Conservation (phyloP, 2,329 filamentous ascomycete species). For the Venturia asperata region DNA sequence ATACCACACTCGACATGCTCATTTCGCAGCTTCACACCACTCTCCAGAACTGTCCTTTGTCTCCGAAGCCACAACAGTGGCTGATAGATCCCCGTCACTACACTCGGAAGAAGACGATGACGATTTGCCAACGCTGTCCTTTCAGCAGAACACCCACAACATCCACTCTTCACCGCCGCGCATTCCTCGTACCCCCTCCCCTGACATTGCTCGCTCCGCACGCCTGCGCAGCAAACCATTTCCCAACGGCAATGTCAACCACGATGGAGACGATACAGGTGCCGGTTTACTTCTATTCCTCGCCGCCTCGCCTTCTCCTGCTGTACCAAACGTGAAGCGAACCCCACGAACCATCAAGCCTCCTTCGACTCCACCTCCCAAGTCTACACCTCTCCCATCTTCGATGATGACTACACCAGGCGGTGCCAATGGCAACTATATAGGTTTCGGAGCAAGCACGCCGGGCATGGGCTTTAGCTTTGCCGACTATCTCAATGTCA, state of each 20-base stretch:
- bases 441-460: slow-evolving; percentile 61
- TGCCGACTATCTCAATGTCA: slow-evolving; percentile 94
- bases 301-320: slow-evolving; percentile 84
- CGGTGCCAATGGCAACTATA: slow-evolving; percentile 49
- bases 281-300: slow-evolving; percentile 82
- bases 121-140: slow-evolving; percentile 69
- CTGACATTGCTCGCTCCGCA: slow-evolving; percentile 34
- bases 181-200: slow-evolving; percentile 37
- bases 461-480: slow-evolving; percentile 81
- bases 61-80: slow-evolving; percentile 60
- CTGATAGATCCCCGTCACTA: slow-evolving; percentile 54
- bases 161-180: slow-evolving; percentile 72
- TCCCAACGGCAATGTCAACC: slow-evolving; percentile 35
- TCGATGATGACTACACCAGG: slow-evolving; percentile 87
- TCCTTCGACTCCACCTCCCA: slow-evolving; percentile 49
- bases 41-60: slow-evolving; percentile 74
- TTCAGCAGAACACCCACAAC: slow-evolving; percentile 51
- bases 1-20: slow-evolving; percentile 17
- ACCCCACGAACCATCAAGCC: slow-evolving; percentile 45
- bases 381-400: slow-evolving; percentile 58
- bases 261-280: slow-evolving; percentile 69
- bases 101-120: slow-evolving; percentile 74
- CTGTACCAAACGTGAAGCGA: slow-evolving; percentile 48
- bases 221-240: slow-evolving; percentile 36
- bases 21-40: slow-evolving; percentile 52